Evolutionary conservation across 2,329 filamentous ascomycete species (phyloP).

Genomic region (Pyrenochaeta sp.): DNA sequence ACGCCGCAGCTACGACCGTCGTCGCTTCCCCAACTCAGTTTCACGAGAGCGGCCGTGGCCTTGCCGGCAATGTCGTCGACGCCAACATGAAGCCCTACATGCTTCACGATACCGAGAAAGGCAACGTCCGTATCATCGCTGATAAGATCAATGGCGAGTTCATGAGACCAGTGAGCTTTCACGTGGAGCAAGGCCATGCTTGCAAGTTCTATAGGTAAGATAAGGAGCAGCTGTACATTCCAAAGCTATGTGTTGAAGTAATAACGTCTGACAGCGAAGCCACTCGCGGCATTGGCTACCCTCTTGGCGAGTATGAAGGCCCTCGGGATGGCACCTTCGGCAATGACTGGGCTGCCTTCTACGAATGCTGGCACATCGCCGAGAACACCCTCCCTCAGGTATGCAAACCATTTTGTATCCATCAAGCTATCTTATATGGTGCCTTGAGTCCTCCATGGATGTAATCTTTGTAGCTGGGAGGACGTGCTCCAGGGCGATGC

Average conservation of each 20-base stretch:
- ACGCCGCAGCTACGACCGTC: neutral
- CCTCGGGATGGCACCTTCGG: conserved; percentile 7
- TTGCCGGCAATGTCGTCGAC: conserved; percentile 7
- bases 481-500: neutral
- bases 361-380: conserved; percentile 9
- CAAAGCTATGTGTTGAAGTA: neutral
- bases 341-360: conserved; percentile 14
- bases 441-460: too few relatives aligned
- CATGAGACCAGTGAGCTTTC: conserved; percentile 7
- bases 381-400: neutral
- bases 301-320: conserved; percentile 12
- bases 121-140: conserved; percentile 8
- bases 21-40: neutral
- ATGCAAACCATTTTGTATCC: neutral
- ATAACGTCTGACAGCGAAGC: neutral
- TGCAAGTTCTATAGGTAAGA: conserved; percentile 18
- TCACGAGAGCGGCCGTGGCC: neutral
- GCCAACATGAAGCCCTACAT: conserved; percentile 4
- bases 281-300: conserved; percentile 6
- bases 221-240: neutral
- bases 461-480: too few relatives aligned
- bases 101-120: conserved; percentile 2
- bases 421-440: neutral
- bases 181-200: neutral
- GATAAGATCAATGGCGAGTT: conserved; percentile 7